These are phyloP conservation scores for Fraxinus ornus DNA, from an alignment of 305 asterid species.

Conservation along the genomic window DNA sequence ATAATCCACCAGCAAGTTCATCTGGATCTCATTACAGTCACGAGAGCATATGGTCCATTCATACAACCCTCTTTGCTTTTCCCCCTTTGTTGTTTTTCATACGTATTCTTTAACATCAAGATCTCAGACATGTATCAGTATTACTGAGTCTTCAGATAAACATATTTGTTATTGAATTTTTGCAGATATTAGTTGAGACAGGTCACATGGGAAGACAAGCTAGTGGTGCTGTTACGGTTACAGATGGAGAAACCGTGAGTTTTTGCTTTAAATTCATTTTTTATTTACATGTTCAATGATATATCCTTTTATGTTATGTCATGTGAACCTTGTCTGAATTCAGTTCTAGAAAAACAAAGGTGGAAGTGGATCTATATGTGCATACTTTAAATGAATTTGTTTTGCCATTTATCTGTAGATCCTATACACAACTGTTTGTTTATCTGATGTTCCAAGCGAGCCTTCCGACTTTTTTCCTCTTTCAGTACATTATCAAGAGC, in stretches of 20 bases:
- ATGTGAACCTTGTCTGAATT: not conserved
- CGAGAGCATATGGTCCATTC: not conserved
- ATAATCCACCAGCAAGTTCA: not conserved
- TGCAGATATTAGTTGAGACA: conserved; percentile 83
- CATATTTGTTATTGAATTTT: conserved; percentile 17
- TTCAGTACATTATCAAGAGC: conserved; percentile 89
- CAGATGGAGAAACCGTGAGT: conserved; percentile 98
- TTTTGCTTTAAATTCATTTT: conserved; percentile 17
- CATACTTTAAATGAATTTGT: conserved; percentile 18
- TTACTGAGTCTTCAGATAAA: conserved; percentile 12
- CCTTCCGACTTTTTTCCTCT: conserved; percentile 97
- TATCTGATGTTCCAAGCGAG: conserved; percentile 87
- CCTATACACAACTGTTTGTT: conserved; percentile 85
- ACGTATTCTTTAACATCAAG: not conserved
- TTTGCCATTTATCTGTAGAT: conserved; percentile 45
- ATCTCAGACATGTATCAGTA: not conserved
- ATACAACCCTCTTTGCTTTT: not conserved
- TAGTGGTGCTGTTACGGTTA: conserved; percentile 87
- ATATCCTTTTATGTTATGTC: conserved; percentile 17
- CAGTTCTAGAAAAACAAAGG: conserved; percentile 1
- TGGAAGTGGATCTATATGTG: conserved; percentile 5
- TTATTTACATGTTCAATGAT: not conserved
- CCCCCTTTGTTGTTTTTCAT: not conserved
- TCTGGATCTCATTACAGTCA: not conserved
- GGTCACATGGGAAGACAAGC: conserved; percentile 99